Conservation (phyloP, 306 rosid species). For the Vigna radiata region DNA sequence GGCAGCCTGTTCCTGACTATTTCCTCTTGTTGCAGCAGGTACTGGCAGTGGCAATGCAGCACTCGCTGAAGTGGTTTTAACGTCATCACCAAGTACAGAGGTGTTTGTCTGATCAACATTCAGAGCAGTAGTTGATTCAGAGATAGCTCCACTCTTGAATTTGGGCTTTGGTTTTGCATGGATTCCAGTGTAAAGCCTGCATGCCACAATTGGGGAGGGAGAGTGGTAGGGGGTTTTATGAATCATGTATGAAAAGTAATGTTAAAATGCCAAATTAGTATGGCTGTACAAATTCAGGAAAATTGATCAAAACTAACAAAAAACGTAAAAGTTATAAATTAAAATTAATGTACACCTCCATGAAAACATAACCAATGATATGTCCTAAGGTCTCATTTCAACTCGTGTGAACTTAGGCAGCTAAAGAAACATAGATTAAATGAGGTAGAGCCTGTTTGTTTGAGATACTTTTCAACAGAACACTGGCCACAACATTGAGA, state of each 20-base stretch:
- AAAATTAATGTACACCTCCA: not conserved
- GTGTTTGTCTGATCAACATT: conserved; percentile 83
- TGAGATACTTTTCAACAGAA: not conserved
- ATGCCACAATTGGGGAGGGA: not conserved
- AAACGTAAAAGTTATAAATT: not conserved
- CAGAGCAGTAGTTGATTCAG: conserved; percentile 91
- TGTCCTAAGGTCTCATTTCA: not conserved
- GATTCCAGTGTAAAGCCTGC: conserved; percentile 92
- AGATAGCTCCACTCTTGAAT: conserved; percentile 86
- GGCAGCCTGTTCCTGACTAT: conserved; percentile 59
- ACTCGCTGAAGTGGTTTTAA: conserved; percentile 55
- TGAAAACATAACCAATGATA: not conserved
- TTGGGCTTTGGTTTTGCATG: conserved; percentile 97
- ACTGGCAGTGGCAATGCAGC: conserved; percentile 59
- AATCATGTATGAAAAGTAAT: not conserved
- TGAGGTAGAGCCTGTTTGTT: not conserved
- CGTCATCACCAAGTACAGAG: conserved; percentile 63
- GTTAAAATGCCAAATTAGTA: not conserved
- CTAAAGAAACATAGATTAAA: conserved; percentile 15
- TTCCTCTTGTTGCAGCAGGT: conserved; percentile 53
- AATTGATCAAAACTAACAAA: not conserved
- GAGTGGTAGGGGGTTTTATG: not conserved
- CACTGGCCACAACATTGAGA: not conserved
- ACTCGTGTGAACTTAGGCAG: not conserved
- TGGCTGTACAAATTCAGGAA: conserved; percentile 2